Conservation (phyloP, 805 yeast genomes). For the Candida chauliodis region DNA sequence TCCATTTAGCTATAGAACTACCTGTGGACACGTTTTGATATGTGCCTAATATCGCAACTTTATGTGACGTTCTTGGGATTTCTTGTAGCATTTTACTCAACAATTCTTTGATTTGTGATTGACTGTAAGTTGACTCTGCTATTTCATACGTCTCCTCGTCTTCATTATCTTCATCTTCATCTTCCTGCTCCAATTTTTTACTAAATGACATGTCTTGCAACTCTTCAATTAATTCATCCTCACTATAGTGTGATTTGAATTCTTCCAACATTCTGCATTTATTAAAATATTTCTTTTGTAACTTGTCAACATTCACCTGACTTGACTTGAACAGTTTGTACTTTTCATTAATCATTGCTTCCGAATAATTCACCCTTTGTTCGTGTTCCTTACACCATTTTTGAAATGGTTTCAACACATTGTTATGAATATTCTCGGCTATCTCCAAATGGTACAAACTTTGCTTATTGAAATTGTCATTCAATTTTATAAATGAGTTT, state of each 20-base stretch:
- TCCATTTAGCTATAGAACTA: slow-evolving; percentile 56
- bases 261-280: slow-evolving; percentile 75
- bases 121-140: slow-evolving; percentile 28
- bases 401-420: slow-evolving; percentile 67
- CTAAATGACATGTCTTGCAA: slow-evolving; percentile 17
- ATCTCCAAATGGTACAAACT: slow-evolving; percentile 58
- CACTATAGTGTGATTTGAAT: slow-evolving; percentile 45
- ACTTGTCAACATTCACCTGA: slow-evolving; percentile 46
- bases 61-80: slow-evolving; percentile 52
- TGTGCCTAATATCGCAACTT: slow-evolving; percentile 67
- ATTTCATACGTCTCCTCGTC: slow-evolving; percentile 26
- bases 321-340: slow-evolving; percentile 50
- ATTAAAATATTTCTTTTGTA: slow-evolving; percentile 69
- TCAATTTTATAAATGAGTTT: slow-evolving; percentile 57
- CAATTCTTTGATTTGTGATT: slow-evolving; percentile 30
- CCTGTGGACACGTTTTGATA: slow-evolving; percentile 64
- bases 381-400: slow-evolving; percentile 75
- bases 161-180: slow-evolving; percentile 14
- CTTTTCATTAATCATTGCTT: slow-evolving; percentile 47
- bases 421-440: slow-evolving; percentile 54
- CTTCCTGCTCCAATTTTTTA: slow-evolving; percentile 7
- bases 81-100: slow-evolving; percentile 27
- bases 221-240: slow-evolving; percentile 39
- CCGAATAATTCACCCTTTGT: slow-evolving; percentile 60
- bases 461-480: slow-evolving; percentile 52